These are phyloP conservation scores for Periconia sp. DNA, from an alignment of 2,329 filamentous ascomycete genomes.

Conservation along the genomic window DNA sequence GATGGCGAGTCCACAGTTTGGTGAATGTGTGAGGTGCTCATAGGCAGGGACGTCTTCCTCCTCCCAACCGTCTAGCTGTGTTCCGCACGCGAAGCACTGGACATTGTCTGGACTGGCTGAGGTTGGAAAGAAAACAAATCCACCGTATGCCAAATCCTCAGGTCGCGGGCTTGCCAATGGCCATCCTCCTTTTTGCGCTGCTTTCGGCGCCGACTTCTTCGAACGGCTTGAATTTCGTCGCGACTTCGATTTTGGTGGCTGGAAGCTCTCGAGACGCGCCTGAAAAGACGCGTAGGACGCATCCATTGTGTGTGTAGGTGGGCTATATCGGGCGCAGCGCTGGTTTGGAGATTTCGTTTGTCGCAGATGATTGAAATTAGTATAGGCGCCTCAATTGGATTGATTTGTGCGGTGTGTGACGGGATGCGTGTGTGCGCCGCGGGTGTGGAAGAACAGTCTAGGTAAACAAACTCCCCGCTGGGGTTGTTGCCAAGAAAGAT, in stretches of 20 bases:
- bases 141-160: constrained; percentile 80
- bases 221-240: constrained; percentile 68
- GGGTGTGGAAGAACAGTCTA: neutral
- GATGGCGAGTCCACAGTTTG: constrained; percentile 85
- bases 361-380: no score
- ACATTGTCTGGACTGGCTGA: constrained; percentile 81
- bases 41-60: constrained; percentile 76
- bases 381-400: no score
- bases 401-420: neutral
- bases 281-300: constrained; percentile 63
- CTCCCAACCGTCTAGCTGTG: constrained; percentile 90
- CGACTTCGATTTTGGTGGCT: constrained; percentile 63
- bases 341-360: neutral
- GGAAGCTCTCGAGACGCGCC: constrained; percentile 80
- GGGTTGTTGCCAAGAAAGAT: constrained; percentile 1
- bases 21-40: constrained; percentile 84
- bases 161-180: constrained; percentile 71
- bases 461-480: no score
- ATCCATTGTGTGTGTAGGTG: constrained; percentile 22
- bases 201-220: constrained; percentile 51
- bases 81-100: constrained; percentile 82
- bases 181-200: constrained; percentile 58
- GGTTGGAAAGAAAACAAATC: constrained; percentile 84
- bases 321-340: neutral
- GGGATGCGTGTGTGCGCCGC: neutral